Evolutionary conservation across 2,329 filamentous ascomycete genomes (phyloP), one percentile per base, ranked within the genome.

Genomic region (Hirsutella minnesotensis): DNA sequence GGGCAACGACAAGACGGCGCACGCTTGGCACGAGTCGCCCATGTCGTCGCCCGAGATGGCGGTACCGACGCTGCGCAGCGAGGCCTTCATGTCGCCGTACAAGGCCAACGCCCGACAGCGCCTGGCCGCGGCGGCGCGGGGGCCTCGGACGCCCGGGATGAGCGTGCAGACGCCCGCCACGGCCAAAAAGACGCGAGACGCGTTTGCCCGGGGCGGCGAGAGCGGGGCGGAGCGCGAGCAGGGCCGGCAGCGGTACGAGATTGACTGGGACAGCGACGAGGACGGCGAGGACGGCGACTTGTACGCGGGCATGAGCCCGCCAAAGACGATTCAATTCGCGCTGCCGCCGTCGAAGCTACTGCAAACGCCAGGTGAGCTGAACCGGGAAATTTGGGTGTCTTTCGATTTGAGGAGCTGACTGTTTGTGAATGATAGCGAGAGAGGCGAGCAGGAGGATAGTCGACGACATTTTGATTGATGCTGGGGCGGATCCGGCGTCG

Each of bases 261-360:
- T 80, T 44, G 72, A 70, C 16, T 92, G 87, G 81, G 82, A 89
- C 42, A 84, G 80, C 53, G 82, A 88, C 47, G 80, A 79, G 44
- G 82, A 83, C 22, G 76, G 79, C 9, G 76, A 81, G 39, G 76
- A 76, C 33, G 72, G 71, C 20, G 76, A 72, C 35, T 56, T 77
- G 5, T 81, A 83, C 45, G 75, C 74, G 7, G 86, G 81, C 5
- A 82, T 88, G 63, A 95, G 86, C 55, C 92, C 92, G 22, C 92
- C 92, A 0, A 96, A 96, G 69, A 92, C 86, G 10, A 89, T 94
- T 46, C 84, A 89, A 55, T 94, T 94, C 60, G 81, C 83, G 37
- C 65, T 94, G 39, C 84, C 84, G 40, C 82, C 83, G 42, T 84
- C 80, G 34, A 81, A 84, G 56, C 65, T 94, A 19, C 61, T 90